Base-by-base conservation (phyloP, 1,139 yeast species). In the Debaryomycetaceae sp. region DNA sequence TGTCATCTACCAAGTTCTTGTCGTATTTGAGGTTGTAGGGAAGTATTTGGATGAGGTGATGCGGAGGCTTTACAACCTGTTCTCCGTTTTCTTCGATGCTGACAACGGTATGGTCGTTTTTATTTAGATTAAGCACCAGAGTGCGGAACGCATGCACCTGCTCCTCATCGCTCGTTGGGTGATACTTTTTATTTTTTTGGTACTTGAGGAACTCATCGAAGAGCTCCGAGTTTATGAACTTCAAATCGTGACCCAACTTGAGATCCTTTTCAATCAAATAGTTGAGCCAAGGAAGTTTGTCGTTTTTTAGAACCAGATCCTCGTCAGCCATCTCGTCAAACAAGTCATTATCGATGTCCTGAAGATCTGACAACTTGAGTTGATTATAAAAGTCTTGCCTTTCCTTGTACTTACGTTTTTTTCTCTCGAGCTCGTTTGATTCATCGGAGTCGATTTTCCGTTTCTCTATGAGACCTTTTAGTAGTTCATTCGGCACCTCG, bases 181-280 rank as follows among this genome's bases (percentile, higher is more conserved):
- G 73, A 41, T 60, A 62, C 42, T 62, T 63, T 4, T 56, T 48
- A 47, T 67, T 66, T 24, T 56, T 53, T 46, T 66, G 69, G 41
- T 62, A 60, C 41, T 57, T 53, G 40, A 66, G 44, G 44, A 64
- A 60, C 41, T 65, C 68, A 6, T 58, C 53, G 17, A 59, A 60
- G 22, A 72, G 57, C 20, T 63, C 55, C 4, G 76, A 67, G 45
- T 65, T 63, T 42, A 64, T 52, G 47, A 66, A 72, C 48, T 70
- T 70, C 49, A 66, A 54, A 50, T 68, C 71, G 44, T 72, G 74
- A 6, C 77, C 77, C 46, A 73, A 60, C 48, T 69, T 69, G 43
- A 69, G 55, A 49, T 74, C 78, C 46, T 74, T 74, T 47, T 74
- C 79, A 8, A 71, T 63, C 49, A 73, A 56, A 49, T 69, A 74